phyloP scores from a whole-genome alignment of 495 filamentous ascomycete species.

The Lasiosphaeriaceae sp. region DNA sequence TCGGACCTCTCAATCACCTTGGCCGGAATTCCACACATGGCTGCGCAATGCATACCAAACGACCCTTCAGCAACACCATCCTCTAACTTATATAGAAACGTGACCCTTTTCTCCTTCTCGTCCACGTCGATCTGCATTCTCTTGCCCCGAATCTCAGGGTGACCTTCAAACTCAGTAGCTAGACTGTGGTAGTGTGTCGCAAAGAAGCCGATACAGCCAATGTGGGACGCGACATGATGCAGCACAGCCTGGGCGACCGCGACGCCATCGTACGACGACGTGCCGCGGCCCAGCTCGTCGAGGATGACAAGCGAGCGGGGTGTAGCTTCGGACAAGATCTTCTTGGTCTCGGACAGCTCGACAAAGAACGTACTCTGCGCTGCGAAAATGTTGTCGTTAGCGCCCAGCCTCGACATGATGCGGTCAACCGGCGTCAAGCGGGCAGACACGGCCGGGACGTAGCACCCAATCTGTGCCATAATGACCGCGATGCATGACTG shows the following conservation, averaged over 20 bases:
- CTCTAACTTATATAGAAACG: conserved; percentile 94
- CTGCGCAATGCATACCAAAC: conserved; percentile 98
- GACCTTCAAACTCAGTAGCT: conserved; percentile 79
- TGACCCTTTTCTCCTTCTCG: conserved; percentile 73
- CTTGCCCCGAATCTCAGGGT: conserved; percentile 80
- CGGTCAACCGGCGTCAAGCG: conserved; percentile 89
- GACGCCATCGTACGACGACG: conserved; percentile 90
- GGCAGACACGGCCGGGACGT: conserved; percentile 80
- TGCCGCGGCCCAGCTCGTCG: conserved; percentile 94
- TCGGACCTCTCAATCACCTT: conserved; percentile 85
- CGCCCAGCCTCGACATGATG: conserved; percentile 98
- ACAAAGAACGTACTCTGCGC: conserved; percentile 99
- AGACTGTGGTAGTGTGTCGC: conserved; percentile 97
- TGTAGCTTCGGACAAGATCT: conserved; percentile 94
- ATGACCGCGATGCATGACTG: conserved; percentile 88
- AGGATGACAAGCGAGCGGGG: conserved; percentile 94
- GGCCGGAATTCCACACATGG: conserved; percentile 90
- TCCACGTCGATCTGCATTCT: conserved; percentile 95
- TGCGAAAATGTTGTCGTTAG: conserved; percentile 98
- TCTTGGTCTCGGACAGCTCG: conserved; percentile 95
- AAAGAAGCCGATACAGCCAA: conserved; percentile 94
- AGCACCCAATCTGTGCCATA: conserved; percentile 97
- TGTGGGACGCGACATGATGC: conserved; percentile 88
- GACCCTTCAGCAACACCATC: conserved; percentile 93
- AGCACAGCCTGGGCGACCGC: conserved; percentile 95